phyloP scores from a whole-genome alignment of 2,329 filamentous ascomycete genomes.

The Fusarium sp. region DNA sequence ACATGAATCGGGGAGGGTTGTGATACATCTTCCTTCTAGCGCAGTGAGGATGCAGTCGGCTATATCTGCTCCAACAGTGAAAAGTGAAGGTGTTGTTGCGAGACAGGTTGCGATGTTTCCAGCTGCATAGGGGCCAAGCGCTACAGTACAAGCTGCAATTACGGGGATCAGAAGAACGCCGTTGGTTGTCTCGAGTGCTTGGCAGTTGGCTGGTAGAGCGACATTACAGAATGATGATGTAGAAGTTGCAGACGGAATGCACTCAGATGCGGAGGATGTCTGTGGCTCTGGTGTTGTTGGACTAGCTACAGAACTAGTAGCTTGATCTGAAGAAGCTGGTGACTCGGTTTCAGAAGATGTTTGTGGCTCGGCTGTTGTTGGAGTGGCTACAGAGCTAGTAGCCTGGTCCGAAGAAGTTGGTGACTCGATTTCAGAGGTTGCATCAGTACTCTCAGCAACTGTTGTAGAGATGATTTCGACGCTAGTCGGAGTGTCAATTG shows the following conservation, averaged over 20 bases:
- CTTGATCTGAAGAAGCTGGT: neutral
- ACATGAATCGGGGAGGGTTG: neutral
- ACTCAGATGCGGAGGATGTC: neutral
- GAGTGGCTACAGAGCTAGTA: neutral
- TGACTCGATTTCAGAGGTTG: neutral
- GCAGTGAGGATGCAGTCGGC: slow-evolving; percentile 3
- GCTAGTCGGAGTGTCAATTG: neutral
- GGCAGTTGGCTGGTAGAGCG: neutral
- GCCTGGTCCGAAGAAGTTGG: neutral
- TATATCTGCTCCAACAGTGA: neutral
- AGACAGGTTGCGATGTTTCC: slow-evolving; percentile 5
- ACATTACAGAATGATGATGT: neutral
- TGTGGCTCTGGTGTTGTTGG: neutral
- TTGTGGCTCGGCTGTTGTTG: neutral
- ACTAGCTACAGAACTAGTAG: neutral
- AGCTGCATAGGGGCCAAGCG: neutral
- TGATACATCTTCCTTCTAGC: slow-evolving; percentile 2
- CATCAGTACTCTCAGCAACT: no score
- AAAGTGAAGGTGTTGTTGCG: neutral
- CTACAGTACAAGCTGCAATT: neutral
- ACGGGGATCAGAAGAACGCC: neutral
- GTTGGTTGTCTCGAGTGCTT: neutral
- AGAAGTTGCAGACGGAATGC: neutral
- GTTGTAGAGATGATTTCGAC: neutral
- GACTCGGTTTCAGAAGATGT: neutral